Conservation (phyloP, 208 protist species). For the Trypanosoma vivax region DNA sequence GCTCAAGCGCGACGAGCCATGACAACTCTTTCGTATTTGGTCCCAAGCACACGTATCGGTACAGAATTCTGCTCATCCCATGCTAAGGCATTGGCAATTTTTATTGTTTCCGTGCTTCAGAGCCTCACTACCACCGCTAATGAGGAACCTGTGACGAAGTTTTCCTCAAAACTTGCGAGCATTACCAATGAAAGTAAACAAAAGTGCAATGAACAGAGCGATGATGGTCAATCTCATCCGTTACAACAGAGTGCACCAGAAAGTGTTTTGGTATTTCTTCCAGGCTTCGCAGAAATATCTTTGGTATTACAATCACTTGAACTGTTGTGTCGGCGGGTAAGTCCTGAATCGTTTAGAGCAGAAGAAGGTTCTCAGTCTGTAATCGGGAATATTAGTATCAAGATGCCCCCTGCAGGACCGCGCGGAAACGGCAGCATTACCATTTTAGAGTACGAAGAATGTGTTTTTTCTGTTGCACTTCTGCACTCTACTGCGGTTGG, state of each 20-base stretch:
- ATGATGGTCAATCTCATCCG: too few relatives aligned
- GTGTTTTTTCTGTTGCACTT: conserved; percentile 49
- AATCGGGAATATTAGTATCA: neutral
- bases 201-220: too few relatives aligned
- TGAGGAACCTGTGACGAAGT: neutral
- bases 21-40: conserved; percentile 15
- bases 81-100: conserved; percentile 26
- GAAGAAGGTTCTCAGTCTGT: conserved; percentile 1
- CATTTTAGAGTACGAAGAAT: conserved; percentile 40
- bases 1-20: conserved; percentile 19
- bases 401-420: neutral
- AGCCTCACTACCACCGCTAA: conserved; percentile 18
- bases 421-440: conserved; percentile 1
- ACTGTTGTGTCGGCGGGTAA: conserved; percentile 17
- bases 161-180: neutral
- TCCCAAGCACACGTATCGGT: conserved; percentile 18
- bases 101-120: conserved; percentile 51
- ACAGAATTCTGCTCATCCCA: conserved; percentile 20
- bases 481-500: conserved; percentile 56
- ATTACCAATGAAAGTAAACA: neutral
- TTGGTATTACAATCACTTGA: conserved; percentile 51
- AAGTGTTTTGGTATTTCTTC: conserved; percentile 64
- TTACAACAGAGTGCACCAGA: too few relatives aligned
- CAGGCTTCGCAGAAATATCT: conserved; percentile 67
- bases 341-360: neutral